These are phyloP conservation scores for Entrophospora sp. DNA, from an alignment of 192 early-diverging fungal species.

Conservation along the genomic window DNA sequence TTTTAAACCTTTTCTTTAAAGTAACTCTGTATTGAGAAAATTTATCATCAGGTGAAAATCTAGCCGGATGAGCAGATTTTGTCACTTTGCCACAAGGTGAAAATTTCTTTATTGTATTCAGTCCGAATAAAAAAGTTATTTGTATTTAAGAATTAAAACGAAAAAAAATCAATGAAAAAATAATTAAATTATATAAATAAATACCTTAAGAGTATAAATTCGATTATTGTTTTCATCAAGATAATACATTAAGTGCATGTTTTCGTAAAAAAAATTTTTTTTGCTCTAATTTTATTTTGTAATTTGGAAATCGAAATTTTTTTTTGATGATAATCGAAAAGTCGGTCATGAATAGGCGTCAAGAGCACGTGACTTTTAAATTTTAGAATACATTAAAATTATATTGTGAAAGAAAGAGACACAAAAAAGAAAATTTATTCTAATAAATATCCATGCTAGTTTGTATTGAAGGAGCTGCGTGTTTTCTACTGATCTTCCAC, in stretches of 20 bases:
- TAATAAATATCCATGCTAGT: too few species aligned
- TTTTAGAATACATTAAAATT: too few species aligned
- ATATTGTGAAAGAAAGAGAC: too few species aligned
- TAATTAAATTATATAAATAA: not conserved
- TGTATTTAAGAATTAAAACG: not conserved
- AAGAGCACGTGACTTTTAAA: too few species aligned
- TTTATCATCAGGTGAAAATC: slow-evolving; percentile 99
- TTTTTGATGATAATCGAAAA: too few species aligned
- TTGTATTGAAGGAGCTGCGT: too few species aligned
- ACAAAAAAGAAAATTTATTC: too few species aligned
- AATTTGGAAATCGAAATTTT: too few species aligned
- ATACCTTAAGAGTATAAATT: slow-evolving; percentile 73
- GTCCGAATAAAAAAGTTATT: not conserved
- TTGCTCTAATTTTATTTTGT: too few species aligned
- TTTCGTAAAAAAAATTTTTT: not conserved
- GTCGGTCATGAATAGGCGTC: too few species aligned
- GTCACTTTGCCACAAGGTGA: slow-evolving; percentile 71
- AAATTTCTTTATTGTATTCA: slow-evolving; percentile 52
- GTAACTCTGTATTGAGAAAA: slow-evolving; percentile 96
- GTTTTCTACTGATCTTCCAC: too few species aligned
- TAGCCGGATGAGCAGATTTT: slow-evolving; percentile 97
- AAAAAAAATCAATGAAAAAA: not conserved
- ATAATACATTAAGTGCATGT: slow-evolving; percentile 79
- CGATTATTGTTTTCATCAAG: slow-evolving; percentile 58
- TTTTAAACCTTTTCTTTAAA: slow-evolving; percentile 88